Conservation (phyloP, 768 basidiomycete genomes). For the Tricholoma terreum region DNA sequence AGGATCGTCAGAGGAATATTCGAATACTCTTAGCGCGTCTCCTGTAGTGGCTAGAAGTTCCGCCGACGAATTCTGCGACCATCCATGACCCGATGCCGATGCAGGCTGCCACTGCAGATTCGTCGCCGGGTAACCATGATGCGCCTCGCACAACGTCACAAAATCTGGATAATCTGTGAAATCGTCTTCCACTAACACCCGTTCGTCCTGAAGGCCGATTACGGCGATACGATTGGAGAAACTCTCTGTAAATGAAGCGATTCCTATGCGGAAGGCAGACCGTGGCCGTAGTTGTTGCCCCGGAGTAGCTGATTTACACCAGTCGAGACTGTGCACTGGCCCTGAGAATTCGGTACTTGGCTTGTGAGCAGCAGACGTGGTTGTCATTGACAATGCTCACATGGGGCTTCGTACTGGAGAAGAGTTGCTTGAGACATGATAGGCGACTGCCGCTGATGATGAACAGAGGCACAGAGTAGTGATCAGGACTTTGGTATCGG, state of each 20-base stretch:
- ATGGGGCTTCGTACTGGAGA: slow-evolving; percentile 83
- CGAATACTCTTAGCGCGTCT: slow-evolving; percentile 91
- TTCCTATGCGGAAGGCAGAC: slow-evolving; percentile 79
- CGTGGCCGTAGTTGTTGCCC: slow-evolving; percentile 71
- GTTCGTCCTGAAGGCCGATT: slow-evolving; percentile 78
- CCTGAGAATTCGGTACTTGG: slow-evolving; percentile 40
- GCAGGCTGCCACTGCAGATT: slow-evolving; percentile 92
- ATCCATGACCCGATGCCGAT: slow-evolving; percentile 55
- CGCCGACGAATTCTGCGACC: slow-evolving; percentile 66
- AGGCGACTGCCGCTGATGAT: background rate
- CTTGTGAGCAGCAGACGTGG: slow-evolving; percentile 4
- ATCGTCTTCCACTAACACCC: slow-evolving; percentile 83
- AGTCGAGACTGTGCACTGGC: slow-evolving; percentile 84
- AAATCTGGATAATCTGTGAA: slow-evolving; percentile 84
- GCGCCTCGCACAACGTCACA: slow-evolving; percentile 76
- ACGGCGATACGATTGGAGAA: slow-evolving; percentile 80
- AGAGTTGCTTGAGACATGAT: slow-evolving; percentile 67
- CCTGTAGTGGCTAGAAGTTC: slow-evolving; percentile 94
- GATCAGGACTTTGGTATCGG: slow-evolving; percentile 6
- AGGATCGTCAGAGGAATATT: slow-evolving; percentile 71
- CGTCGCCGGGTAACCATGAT: slow-evolving; percentile 91
- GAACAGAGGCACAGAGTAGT: background rate
- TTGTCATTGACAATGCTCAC: slow-evolving; percentile 42
- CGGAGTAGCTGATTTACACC: slow-evolving; percentile 80
- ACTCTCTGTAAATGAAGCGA: slow-evolving; percentile 84